These are phyloP conservation scores for Exobasidium cylindrosporum DNA, from an alignment of 1,284 basidiomycete genomes.

Conservation along the genomic window DNA sequence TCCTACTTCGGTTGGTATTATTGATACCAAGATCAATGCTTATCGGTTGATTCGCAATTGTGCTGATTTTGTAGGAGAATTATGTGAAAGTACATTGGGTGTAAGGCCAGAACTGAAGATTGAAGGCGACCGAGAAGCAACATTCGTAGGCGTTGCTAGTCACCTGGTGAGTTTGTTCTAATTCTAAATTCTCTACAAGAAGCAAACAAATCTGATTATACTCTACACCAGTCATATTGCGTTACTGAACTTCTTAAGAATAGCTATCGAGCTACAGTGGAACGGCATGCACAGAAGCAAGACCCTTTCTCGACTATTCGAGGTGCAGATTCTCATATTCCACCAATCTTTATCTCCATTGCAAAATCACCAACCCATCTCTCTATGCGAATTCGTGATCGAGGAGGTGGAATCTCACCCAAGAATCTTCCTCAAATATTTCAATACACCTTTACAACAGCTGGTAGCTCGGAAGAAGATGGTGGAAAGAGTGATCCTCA, in stretches of 20 bases:
- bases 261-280: constrained; percentile 74
- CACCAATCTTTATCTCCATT: constrained; percentile 68
- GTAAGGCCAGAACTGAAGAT: constrained; percentile 61
- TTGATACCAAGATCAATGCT: constrained; percentile 40
- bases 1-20: constrained; percentile 42
- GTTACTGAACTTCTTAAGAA: constrained; percentile 68
- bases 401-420: constrained; percentile 77
- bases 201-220: neutral
- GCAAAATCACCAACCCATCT: constrained; percentile 66
- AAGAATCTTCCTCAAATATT: constrained; percentile 74
- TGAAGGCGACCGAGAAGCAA: constrained; percentile 32
- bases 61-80: constrained; percentile 73
- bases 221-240: constrained; percentile 70
- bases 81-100: constrained; percentile 83
- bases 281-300: constrained; percentile 22
- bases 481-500: constrained; percentile 61
- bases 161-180: constrained; percentile 63
- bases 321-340: constrained; percentile 51
- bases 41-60: constrained; percentile 54
- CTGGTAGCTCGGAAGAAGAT: constrained; percentile 61
- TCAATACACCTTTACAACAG: constrained; percentile 85
- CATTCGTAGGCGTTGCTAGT: constrained; percentile 73
- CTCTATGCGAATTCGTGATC: constrained; percentile 75
- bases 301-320: neutral
- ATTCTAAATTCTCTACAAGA: neutral